A percentile compares a stretch with the other conserved stretches of the same genome.
Conservation (phyloP, 2,329 filamentous ascomycete genomes). For the Neurospora crassa region DNA sequence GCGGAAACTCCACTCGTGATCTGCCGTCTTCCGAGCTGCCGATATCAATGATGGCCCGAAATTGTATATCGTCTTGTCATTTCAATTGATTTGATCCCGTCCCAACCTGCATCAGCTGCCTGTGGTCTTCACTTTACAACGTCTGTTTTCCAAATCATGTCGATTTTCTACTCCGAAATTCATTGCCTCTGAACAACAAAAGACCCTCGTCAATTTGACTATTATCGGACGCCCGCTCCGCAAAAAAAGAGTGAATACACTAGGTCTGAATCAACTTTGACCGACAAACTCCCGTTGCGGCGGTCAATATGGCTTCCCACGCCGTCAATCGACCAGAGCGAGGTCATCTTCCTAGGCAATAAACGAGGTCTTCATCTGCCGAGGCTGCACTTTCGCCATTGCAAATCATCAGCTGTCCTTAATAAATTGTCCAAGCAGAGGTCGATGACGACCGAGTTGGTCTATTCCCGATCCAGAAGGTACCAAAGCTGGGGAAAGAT, state of each 20-base stretch:
- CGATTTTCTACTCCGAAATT: background rate
- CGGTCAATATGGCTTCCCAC: too few species aligned
- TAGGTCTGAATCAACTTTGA: too few species aligned
- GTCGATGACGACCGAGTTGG: background rate
- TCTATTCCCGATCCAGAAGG: background rate
- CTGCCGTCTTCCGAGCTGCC: background rate
- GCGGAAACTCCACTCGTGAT: background rate
- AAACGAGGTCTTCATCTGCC: too few species aligned
- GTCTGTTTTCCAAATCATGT: background rate
- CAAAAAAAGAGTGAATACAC: too few species aligned
- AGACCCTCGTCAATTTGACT: too few species aligned
- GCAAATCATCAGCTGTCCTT: background rate
- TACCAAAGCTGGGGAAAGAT: background rate
- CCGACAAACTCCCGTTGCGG: too few species aligned
- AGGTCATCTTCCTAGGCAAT: background rate
- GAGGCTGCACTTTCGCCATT: background rate
- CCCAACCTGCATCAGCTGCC: background rate
- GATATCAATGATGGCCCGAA: background rate
- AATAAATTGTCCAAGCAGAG: background rate
- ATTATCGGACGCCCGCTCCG: too few species aligned
- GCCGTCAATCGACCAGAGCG: background rate
- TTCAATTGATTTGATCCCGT: background rate
- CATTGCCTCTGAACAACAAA: too few species aligned
- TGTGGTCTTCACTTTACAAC: background rate
- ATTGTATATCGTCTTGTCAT: background rate